Percentiles rank a stretch among this genome's conserved stretches.
Evolutionary conservation across 148 eudicot species (phyloP).

Genomic region (Pouteria glomerata): DNA sequence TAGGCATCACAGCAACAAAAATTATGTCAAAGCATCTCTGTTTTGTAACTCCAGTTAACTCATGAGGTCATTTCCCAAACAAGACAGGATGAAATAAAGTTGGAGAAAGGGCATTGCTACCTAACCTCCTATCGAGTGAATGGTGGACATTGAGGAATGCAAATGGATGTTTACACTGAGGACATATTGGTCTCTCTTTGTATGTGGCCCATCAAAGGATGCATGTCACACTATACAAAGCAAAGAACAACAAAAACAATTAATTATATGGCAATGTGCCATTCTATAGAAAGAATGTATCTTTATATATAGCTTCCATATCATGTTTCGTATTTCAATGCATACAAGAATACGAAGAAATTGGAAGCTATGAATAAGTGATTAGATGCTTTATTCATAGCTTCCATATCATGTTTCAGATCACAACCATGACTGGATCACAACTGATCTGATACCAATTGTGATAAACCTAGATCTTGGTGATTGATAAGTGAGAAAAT

Average conservation of each 20-base stretch:
- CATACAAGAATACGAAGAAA: too few relatives aligned
- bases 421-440: too few relatives aligned
- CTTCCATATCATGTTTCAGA: too few relatives aligned
- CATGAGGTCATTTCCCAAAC: not conserved
- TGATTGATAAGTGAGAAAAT: too few relatives aligned
- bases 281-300: not conserved
- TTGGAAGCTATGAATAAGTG: too few relatives aligned
- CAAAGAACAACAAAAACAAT: not conserved
- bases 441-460: too few relatives aligned
- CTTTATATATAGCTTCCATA: not conserved
- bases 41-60: not conserved
- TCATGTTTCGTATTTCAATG: not conserved
- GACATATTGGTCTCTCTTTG: conserved; percentile 77
- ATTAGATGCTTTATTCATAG: too few relatives aligned
- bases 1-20: not conserved
- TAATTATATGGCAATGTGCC: not conserved
- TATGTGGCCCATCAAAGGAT: conserved; percentile 88
- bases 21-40: not conserved
- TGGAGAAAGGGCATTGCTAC: not conserved
- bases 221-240: conserved; percentile 62
- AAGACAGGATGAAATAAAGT: not conserved
- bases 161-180: conserved; percentile 89
- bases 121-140: conserved; percentile 83
- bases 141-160: conserved; percentile 70
- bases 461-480: too few relatives aligned